A percentile compares a stretch with the other conserved stretches of the same genome.
Evolutionary conservation across 2,329 filamentous ascomycete species (phyloP).

Genomic region (Helotiales sp.): DNA sequence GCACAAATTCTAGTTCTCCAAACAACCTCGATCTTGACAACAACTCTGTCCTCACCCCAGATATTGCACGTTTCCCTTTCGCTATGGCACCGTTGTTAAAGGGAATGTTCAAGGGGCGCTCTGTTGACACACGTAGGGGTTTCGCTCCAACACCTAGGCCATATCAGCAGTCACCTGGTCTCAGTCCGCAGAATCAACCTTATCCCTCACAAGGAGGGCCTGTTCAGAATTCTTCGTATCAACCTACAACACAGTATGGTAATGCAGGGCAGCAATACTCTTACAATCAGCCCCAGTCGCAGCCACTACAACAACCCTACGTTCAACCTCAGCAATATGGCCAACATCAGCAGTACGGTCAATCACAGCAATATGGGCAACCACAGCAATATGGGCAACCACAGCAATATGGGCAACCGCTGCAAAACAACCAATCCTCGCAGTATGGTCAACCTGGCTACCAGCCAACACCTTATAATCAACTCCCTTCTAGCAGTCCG

Average conservation of each 20-base stretch:
- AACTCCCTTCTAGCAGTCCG: constrained; percentile 29
- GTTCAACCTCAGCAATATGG: not conserved
- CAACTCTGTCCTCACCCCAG: not conserved
- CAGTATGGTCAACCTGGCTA: constrained; percentile 32
- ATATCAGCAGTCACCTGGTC: constrained; percentile 33
- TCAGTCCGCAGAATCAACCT: constrained; percentile 17
- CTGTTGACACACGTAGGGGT: constrained; percentile 32
- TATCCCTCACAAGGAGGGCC: constrained; percentile 27
- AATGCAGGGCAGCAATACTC: constrained; percentile 26
- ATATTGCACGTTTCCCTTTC: not conserved
- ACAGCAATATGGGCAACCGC: constrained; percentile 15
- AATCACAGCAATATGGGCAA: not conserved
- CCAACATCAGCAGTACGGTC: constrained; percentile 16
- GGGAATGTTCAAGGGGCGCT: not conserved
- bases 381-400: not conserved
- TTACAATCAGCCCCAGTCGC: constrained; percentile 16
- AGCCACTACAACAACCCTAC: not conserved
- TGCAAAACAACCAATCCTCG: constrained; percentile 25
- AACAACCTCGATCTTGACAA: not conserved
- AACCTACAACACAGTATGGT: constrained; percentile 35
- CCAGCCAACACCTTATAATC: constrained; percentile 28
- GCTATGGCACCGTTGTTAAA: not conserved
- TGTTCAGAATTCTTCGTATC: constrained; percentile 32
- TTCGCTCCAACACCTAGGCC: constrained; percentile 28
- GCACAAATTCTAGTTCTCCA: not conserved